These are phyloP conservation scores for Zostera marina DNA, from an alignment of 116 monocot genomes.

Conservation along the genomic window DNA sequence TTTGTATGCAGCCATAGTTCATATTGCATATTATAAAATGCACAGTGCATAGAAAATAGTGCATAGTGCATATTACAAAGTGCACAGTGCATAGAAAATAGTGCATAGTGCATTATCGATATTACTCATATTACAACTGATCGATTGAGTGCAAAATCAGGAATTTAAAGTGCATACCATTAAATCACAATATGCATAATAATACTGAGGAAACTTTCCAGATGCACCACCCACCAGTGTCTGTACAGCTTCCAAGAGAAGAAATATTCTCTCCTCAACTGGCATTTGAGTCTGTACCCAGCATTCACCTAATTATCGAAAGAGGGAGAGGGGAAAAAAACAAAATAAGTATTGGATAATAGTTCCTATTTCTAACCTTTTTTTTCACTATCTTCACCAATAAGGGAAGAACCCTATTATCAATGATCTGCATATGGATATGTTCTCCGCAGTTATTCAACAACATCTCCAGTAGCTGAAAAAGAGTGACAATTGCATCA, in stretches of 20 bases:
- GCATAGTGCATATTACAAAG: no score
- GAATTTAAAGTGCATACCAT: conserved; percentile 32
- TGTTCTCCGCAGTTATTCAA: conserved; percentile 90
- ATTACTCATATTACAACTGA: no score
- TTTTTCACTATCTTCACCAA: conserved; percentile 96
- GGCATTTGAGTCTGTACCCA: conserved; percentile 79
- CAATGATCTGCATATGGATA: conserved; percentile 78
- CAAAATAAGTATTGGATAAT: no score
- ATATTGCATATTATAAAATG: no score
- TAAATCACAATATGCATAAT: conserved; percentile 83
- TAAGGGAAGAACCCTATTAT: conserved; percentile 68
- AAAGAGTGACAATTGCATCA: neutral
- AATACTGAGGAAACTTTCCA: conserved; percentile 90
- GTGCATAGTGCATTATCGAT: no score
- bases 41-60: no score
- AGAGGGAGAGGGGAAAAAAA: neutral
- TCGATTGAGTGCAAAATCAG: no score
- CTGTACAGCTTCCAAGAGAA: no score
- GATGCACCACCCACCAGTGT: no score
- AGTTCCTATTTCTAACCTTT: no score
- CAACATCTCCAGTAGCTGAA: conserved; percentile 88
- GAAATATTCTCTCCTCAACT: conserved; percentile 88
- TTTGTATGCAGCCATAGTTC: no score
- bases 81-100: no score
- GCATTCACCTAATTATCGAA: conserved; percentile 1